These are phyloP conservation scores for Diaporthe capsici DNA, from an alignment of 2,329 filamentous ascomycete genomes.

Conservation along the genomic window DNA sequence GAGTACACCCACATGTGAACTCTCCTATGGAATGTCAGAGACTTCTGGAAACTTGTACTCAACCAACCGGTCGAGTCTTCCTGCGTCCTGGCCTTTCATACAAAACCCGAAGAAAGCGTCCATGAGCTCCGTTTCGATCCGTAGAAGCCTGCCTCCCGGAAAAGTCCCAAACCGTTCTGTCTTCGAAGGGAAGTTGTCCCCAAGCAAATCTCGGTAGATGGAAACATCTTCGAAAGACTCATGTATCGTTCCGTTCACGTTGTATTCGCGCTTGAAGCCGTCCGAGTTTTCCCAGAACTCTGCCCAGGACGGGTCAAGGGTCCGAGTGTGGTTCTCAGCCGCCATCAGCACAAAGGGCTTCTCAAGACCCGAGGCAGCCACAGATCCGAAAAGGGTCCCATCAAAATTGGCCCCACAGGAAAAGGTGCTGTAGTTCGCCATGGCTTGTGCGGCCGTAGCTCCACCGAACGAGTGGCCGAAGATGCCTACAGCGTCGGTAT, in stretches of 20 bases:
- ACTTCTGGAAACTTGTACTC: neutral
- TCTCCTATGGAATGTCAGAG: neutral
- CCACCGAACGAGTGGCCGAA: slow-evolving; percentile 20
- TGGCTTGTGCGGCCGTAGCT: slow-evolving; percentile 15
- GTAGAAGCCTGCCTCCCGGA: neutral
- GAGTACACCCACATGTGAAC: neutral
- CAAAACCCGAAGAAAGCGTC: slow-evolving; percentile 21
- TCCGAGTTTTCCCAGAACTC: neutral
- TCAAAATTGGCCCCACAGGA: neutral
- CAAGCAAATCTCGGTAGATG: neutral
- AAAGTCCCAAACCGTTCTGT: neutral
- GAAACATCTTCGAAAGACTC: neutral
- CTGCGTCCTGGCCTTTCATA: neutral
- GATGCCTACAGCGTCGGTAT: neutral
- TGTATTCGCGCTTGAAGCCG: neutral
- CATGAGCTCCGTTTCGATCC: slow-evolving; percentile 2
- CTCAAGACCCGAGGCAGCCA: neutral
- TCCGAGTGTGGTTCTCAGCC: neutral
- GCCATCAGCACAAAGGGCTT: neutral
- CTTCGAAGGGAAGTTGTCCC: neutral
- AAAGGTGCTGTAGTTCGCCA: neutral
- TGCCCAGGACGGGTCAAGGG: neutral
- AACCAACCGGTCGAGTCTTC: neutral
- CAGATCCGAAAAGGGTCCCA: neutral
- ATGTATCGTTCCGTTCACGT: neutral